Percentiles rank a stretch among this genome's conserved stretches.
These are phyloP conservation scores for Annulohypoxylon bovei DNA, from an alignment of 495 filamentous ascomycete genomes.

Conservation along the genomic window DNA sequence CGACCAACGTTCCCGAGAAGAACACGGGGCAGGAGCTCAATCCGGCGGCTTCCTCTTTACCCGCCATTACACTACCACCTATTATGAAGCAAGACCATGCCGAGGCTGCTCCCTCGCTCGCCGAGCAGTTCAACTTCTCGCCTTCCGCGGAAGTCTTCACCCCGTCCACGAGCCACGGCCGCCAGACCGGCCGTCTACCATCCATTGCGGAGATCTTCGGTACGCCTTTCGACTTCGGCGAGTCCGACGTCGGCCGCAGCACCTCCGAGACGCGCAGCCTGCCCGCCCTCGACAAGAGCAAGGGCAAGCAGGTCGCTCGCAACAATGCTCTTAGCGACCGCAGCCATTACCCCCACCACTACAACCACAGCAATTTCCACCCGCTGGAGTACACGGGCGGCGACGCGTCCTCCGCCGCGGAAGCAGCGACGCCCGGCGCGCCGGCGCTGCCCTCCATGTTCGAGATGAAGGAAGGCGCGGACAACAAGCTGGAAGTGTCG, in stretches of 20 bases:
- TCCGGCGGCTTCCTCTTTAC: not conserved
- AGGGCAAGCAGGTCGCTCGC: not conserved
- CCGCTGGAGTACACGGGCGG: too few species aligned
- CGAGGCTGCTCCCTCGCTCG: not conserved
- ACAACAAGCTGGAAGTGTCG: slow-evolving; percentile 27
- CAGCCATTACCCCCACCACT: too few species aligned
- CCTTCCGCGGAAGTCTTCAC: not conserved
- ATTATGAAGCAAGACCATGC: not conserved
- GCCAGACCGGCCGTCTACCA: too few species aligned
- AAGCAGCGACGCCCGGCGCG: not conserved
- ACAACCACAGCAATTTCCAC: too few species aligned
- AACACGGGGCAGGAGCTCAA: too few species aligned
- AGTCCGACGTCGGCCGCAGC: too few species aligned
- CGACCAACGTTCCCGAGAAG: not conserved
- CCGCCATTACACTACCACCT: not conserved
- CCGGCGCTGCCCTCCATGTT: slow-evolving; percentile 36
- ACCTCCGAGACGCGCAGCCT: too few species aligned
- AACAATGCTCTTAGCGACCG: too few species aligned
- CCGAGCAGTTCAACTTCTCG: not conserved
- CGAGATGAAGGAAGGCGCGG: slow-evolving; percentile 26
- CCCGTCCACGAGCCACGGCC: too few species aligned
- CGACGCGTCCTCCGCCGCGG: too few species aligned
- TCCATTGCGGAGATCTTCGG: not conserved
- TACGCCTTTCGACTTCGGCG: not conserved
- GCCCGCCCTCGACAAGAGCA: too few species aligned